Percentiles rank a stretch among this genome's conserved stretches.
Conservation (phyloP, 139 green algal genomes). For the Chlorella sp. region DNA sequence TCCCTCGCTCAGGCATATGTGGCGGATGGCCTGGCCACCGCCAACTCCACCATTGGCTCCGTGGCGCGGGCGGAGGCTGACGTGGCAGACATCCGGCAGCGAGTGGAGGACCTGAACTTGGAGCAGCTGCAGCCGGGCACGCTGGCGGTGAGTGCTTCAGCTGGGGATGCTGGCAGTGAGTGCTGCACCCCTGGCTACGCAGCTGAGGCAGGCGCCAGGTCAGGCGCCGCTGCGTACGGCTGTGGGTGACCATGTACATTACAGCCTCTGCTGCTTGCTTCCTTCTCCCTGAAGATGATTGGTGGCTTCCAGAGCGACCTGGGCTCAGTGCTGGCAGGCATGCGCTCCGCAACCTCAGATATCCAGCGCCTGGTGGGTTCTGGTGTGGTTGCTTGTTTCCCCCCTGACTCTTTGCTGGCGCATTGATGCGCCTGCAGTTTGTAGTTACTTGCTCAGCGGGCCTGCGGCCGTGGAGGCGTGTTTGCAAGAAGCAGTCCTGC, state of each 20-base stretch:
- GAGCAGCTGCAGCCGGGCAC: slow-evolving; percentile 9
- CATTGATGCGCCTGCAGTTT: too few relatives aligned
- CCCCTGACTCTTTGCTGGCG: too few relatives aligned
- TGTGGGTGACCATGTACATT: too few relatives aligned
- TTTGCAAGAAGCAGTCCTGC: too few relatives aligned
- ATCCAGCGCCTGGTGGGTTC: not conserved
- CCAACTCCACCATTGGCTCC: slow-evolving; percentile 3
- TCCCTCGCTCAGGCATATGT: slow-evolving; percentile 7
- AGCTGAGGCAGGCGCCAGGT: too few relatives aligned
- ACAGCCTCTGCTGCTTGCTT: not conserved
- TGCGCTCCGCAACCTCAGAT: not conserved
- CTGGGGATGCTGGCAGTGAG: too few relatives aligned
- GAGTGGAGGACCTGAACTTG: not conserved
- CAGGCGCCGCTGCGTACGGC: too few relatives aligned
- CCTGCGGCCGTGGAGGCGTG: too few relatives aligned
- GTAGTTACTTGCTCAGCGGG: too few relatives aligned
- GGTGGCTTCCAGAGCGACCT: not conserved
- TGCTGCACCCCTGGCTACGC: too few relatives aligned
- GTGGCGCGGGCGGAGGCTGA: not conserved
- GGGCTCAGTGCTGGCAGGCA: not conserved
- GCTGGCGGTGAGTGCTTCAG: not conserved
- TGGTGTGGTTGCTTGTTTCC: too few relatives aligned
- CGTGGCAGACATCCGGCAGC: not conserved
- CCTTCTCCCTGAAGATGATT: not conserved
- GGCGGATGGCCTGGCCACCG: not conserved